phyloP scores from a whole-genome alignment of 768 basidiomycete genomes.

The Boletus rubescentipes region DNA sequence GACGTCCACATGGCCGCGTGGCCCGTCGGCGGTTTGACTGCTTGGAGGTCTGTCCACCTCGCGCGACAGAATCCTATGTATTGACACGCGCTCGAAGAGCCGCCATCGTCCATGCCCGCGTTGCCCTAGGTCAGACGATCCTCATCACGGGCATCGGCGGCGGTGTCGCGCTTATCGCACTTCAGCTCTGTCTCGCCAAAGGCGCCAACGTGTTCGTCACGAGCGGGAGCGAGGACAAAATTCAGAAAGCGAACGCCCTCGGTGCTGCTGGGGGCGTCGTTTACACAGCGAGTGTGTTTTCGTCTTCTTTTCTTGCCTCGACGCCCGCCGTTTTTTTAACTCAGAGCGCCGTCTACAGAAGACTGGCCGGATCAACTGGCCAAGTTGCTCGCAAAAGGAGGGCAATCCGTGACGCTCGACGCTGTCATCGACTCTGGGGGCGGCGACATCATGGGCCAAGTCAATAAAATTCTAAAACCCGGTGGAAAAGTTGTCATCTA shows the following conservation, averaged over 20 bases:
- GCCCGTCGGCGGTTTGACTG: constrained; percentile 76
- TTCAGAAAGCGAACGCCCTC: constrained; percentile 58
- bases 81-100: constrained; percentile 46
- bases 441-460: constrained; percentile 57
- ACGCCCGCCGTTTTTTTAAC: not conserved
- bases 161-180: constrained; percentile 74
- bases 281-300: constrained; percentile 60
- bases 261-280: constrained; percentile 78
- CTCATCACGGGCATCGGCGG: constrained; percentile 84
- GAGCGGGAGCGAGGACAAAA: constrained; percentile 67
- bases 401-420: constrained; percentile 41
- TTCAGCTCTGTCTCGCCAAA: constrained; percentile 73
- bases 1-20: constrained; percentile 72
- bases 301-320: not conserved
- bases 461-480: constrained; percentile 48
- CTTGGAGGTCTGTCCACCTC: constrained; percentile 64
- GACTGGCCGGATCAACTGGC: constrained; percentile 54
- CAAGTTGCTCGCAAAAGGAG: constrained; percentile 38
- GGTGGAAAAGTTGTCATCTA: constrained; percentile 64
- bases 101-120: constrained; percentile 60
- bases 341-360: constrained; percentile 29
- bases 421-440: constrained; percentile 71
- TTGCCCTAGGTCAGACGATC: constrained; percentile 64
- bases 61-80: not conserved
- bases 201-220: constrained; percentile 85